Base-by-base conservation (phyloP, 1,139 yeast species). In the Fermentozyma sake region DNA sequence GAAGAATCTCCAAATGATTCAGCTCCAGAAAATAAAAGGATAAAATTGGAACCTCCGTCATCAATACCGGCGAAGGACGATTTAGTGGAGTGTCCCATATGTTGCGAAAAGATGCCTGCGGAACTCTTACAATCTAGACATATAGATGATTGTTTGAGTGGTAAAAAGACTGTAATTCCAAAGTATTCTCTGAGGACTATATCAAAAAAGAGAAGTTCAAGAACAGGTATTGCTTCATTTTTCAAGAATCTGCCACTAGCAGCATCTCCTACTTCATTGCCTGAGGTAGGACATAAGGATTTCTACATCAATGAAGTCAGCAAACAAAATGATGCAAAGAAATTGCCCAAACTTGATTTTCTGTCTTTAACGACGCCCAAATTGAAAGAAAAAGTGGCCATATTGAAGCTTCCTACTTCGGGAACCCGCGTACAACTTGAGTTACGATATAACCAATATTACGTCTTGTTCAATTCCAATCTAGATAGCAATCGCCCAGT, bases 381-480 rank as follows among this genome's bases (percentile, higher is more conserved):
- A 42, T 52, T 87, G 11, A 79, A 79, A 41, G 76, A 75, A 26
- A 76, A 77, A 44, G 56, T 89, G 12, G 30, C 65, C 1, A 62
- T 68, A 5, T 50, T 75, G 17, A 73, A 75, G 12, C 50, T 89
- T 5, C 73, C 89, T 0, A 64, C 75, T 0, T 49, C 50, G 4
- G 97, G 97, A 0, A 57, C 79, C 3, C 60, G 85, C 37, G 58
- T 58, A 14, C 81, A 75, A 39, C 48, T 87, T 41, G 89, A 84
- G 36, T 58, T 72, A 17, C 61, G 97, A 24, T 83, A 82, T 48
- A 77, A 77, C 34, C 94, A 89, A 39, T 89, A 79, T 61, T 76
- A 83, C 35, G 76, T 81, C 19, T 50, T 87, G 10, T 83, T 79
- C 76, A 89, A 89, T 46, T 80, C 96, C 11, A 87, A 87, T 45